Percentiles rank a stretch among this genome's conserved stretches.
phyloP scores from a whole-genome alignment of 2,329 filamentous ascomycete genomes.

The Graphium sp. region DNA sequence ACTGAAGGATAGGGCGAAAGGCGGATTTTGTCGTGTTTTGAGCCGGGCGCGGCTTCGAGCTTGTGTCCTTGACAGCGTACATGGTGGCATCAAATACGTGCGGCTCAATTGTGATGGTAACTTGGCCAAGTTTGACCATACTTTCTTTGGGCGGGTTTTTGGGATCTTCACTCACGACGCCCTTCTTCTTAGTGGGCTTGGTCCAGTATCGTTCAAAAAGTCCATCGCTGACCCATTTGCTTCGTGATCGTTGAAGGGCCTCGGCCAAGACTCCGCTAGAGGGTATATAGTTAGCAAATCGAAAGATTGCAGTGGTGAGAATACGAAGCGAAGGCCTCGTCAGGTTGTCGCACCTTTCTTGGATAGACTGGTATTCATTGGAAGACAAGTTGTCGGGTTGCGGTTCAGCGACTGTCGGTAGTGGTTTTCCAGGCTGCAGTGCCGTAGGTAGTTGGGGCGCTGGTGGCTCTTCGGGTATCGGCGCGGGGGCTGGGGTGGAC shows the following conservation, averaged over 20 bases:
- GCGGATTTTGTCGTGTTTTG: constrained; percentile 10
- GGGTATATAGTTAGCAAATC: constrained; percentile 9
- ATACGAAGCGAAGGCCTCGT: background rate
- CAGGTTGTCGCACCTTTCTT: constrained; percentile 40
- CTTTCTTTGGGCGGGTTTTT: constrained; percentile 54
- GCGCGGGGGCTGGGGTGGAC: constrained; percentile 23
- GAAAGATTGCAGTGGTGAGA: background rate
- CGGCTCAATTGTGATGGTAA: constrained; percentile 62
- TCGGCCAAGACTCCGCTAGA: constrained; percentile 56
- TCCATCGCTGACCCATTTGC: constrained; percentile 55
- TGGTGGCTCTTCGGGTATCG: constrained; percentile 17
- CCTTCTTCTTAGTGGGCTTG: constrained; percentile 53
- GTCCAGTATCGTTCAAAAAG: constrained; percentile 67
- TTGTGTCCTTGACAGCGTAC: constrained; percentile 52
- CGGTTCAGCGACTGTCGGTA: constrained; percentile 52
- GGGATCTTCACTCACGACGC: constrained; percentile 42
- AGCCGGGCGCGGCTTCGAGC: constrained; percentile 13
- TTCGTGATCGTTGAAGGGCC: constrained; percentile 55
- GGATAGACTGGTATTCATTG: constrained; percentile 56
- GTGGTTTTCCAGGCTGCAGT: constrained; percentile 45
- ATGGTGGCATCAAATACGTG: constrained; percentile 64
- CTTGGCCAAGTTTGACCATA: constrained; percentile 57
- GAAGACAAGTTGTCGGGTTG: constrained; percentile 46
- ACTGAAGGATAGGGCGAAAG: constrained; percentile 43
- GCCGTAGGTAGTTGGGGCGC: constrained; percentile 39